Evolutionary conservation across 2,329 filamentous ascomycete genomes (phyloP), one percentile per base, ranked within the genome.

Genomic region (Cephalotrichum gorgonifer): DNA sequence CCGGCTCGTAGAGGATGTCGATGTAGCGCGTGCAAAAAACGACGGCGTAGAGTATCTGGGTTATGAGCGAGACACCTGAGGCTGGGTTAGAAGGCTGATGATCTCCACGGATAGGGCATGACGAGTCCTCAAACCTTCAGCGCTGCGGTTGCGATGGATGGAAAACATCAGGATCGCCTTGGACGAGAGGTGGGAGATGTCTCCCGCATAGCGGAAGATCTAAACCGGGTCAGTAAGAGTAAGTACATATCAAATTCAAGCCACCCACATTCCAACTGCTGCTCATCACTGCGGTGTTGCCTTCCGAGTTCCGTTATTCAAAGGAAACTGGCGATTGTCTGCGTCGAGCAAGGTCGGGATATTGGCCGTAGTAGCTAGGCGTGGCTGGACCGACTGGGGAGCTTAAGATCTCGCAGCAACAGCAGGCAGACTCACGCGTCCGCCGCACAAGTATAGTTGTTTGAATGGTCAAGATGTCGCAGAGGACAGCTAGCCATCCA

Each of bases 111-210:
- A 39, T 9, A 5, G 35, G n/a, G 35, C 5, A 8, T n/a, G 17
- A 20, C 7, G 35, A 11, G 14, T 6, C 35, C 17, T 20, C 22
- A 25, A 45, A 50, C 84, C 88, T 74, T 95, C 89, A 44, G 89
- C 86, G 64, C 86, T 93, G 61, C 79, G 79, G 62, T 96, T 95
- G 56, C 79, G 79, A 68, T 95, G 88, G 59, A 96, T 95, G 49
- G 89, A 83, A 71, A 83, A 86, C 69, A 96, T 88, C 58, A 96
- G 76, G 62, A 96, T 93, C 64, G 83, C 81, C 76, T 95, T 96
- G 50, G 89, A 93, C 44, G 81, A 73, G 43, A 88, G 79, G 64
- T 97, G 91, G 59, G 86, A 88, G 58, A 91, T 67, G 64, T 97
- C 91, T 62, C 80, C 91, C 58, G 88, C 65, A 60, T 94, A 77